phyloP scores from a whole-genome alignment of 345 rosid species.

The Cochlearia excelsa region DNA sequence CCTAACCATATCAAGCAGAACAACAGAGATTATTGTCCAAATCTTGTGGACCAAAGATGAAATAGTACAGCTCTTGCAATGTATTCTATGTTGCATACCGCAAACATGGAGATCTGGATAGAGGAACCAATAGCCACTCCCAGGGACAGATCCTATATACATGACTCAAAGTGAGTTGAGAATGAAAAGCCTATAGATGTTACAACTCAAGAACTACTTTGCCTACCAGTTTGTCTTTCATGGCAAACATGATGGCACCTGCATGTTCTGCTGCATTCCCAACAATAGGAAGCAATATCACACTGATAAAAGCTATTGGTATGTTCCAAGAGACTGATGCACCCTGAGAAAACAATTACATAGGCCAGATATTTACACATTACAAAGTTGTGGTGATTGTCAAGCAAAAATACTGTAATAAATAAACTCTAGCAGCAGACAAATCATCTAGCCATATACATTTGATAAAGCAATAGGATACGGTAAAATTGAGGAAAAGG shows the following conservation, averaged over 20 bases:
- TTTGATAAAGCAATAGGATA: slow-evolving; percentile 1
- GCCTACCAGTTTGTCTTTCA: slow-evolving; percentile 94
- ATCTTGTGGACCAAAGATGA: slow-evolving; percentile 18
- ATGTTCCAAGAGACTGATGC: slow-evolving; percentile 73
- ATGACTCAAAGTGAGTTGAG: slow-evolving; percentile 1
- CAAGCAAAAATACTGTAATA: slow-evolving; percentile 3
- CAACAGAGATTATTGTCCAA: slow-evolving; percentile 4
- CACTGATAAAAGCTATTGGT: slow-evolving; percentile 87
- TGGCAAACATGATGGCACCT: slow-evolving; percentile 94
- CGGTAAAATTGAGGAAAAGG: not conserved
- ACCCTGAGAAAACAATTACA: slow-evolving; percentile 47
- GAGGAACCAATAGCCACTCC: slow-evolving; percentile 99
- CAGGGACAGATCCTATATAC: slow-evolving; percentile 79
- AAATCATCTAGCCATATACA: not conserved
- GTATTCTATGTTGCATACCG: slow-evolving; percentile 48
- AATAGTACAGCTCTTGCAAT: slow-evolving; percentile 11
- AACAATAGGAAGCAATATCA: slow-evolving; percentile 90
- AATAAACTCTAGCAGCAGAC: slow-evolving; percentile 1
- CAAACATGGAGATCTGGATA: slow-evolving; percentile 95
- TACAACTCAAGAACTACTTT: slow-evolving; percentile 26
- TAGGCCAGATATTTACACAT: slow-evolving; percentile 1
- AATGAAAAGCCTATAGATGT: slow-evolving; percentile 3
- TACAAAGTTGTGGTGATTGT: not conserved
- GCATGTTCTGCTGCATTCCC: slow-evolving; percentile 99
- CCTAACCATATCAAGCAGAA: slow-evolving; percentile 31